phyloP scores from a whole-genome alignment of 148 eudicot species.

The Vaccinium darrowii region DNA sequence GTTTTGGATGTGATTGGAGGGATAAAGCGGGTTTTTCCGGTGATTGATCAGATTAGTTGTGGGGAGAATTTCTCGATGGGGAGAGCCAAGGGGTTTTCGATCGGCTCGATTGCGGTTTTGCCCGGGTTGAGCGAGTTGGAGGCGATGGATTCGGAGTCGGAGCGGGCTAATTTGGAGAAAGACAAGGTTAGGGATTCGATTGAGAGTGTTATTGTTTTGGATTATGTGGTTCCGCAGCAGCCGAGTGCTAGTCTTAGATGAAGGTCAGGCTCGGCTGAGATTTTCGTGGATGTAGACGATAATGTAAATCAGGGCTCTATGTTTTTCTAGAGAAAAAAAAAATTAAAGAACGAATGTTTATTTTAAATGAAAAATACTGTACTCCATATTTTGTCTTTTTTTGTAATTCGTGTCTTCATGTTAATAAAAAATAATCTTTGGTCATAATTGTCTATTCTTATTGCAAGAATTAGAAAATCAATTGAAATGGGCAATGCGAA shows the following conservation, averaged over 20 bases:
- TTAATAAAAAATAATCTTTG: too few species aligned
- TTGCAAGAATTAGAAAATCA: too few species aligned
- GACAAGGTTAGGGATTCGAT: conserved; percentile 63
- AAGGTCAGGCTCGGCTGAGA: too few species aligned
- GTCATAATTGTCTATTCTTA: too few species aligned
- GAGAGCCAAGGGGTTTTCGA: conserved; percentile 79
- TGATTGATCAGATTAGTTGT: conserved; percentile 43
- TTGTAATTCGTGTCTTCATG: too few species aligned
- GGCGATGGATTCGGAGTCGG: conserved; percentile 36
- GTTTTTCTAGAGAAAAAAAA: too few species aligned
- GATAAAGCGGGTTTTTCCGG: conserved; percentile 40
- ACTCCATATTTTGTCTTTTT: too few species aligned
- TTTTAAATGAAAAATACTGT: too few species aligned
- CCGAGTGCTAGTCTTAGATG: conserved; percentile 20
- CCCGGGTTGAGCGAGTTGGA: conserved; percentile 53
- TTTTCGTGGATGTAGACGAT: too few species aligned
- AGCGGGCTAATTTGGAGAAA: conserved; percentile 44
- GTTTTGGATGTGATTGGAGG: conserved; percentile 57
- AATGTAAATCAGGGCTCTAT: too few species aligned
- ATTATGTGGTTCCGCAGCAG: conserved; percentile 49
- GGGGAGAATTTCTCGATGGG: conserved; percentile 87
- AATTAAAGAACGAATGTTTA: too few species aligned
- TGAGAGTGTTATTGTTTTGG: conserved; percentile 62
- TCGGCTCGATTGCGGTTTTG: conserved; percentile 67
- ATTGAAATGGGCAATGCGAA: too few species aligned